These are phyloP conservation scores for Cucumis melo DNA, from an alignment of 306 rosid species.

Conservation along the genomic window DNA sequence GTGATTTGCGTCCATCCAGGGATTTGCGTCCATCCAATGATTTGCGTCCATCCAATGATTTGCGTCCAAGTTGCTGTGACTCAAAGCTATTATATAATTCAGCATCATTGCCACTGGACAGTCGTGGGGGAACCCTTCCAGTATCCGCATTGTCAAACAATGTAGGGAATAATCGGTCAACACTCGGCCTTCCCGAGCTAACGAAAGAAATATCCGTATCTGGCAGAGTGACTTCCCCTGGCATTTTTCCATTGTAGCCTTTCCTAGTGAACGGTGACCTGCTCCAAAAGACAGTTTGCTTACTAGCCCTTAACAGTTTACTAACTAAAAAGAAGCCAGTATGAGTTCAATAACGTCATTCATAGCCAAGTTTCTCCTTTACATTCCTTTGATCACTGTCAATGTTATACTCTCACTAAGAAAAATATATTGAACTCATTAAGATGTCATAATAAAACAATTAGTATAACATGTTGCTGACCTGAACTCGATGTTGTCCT, in stretches of 20 bases:
- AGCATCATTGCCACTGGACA: conserved; percentile 39
- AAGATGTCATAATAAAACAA: not conserved
- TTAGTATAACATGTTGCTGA: not conserved
- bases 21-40: not conserved
- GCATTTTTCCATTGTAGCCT: conserved; percentile 38
- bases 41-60: conserved; percentile 18
- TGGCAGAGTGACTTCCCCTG: conserved; percentile 22
- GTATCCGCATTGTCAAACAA: conserved; percentile 22
- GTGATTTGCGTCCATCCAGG: conserved; percentile 12
- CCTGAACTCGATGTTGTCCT: conserved; percentile 17
- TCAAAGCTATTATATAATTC: conserved; percentile 56
- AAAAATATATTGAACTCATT: not conserved
- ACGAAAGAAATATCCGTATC: conserved; percentile 62
- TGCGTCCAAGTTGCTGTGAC: conserved; percentile 25
- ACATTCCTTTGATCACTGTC: not conserved
- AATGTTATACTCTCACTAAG: not conserved
- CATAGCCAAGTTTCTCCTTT: not conserved
- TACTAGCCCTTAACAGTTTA: not conserved
- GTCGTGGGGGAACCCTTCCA: conserved; percentile 25
- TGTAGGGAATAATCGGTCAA: conserved; percentile 35
- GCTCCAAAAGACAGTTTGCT: conserved; percentile 15
- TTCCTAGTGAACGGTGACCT: conserved; percentile 84
- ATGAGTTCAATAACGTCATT: not conserved
- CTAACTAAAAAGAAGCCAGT: not conserved
- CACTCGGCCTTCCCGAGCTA: conserved; percentile 49